Conservation (phyloP, 176 grass and related monocot genomes). For the Sorghum bicolor region DNA sequence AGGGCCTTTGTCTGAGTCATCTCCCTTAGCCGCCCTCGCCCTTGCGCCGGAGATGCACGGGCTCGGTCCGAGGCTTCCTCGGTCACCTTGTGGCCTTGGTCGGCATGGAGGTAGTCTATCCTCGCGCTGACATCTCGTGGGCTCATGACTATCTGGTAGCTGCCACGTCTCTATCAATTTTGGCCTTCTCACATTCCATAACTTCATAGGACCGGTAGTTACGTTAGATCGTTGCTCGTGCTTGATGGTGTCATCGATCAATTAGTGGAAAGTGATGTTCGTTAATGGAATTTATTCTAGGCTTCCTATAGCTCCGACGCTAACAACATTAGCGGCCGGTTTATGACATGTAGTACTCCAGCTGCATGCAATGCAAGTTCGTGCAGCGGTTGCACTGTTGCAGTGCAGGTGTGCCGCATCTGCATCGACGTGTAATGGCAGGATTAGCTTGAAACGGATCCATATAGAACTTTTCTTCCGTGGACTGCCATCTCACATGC, state of each 20-base stretch:
- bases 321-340: neutral
- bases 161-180: neutral
- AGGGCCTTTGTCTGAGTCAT: too few species aligned
- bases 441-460: too few species aligned
- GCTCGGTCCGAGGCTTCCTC: too few species aligned
- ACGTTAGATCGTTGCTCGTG: neutral
- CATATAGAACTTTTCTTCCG: too few species aligned
- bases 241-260: neutral
- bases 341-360: neutral
- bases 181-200: neutral
- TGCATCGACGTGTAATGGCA: neutral
- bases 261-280: neutral
- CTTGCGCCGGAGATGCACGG: too few species aligned
- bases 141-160: neutral
- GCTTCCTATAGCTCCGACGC: neutral
- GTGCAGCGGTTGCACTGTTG: neutral
- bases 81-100: too few species aligned
- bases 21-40: too few species aligned
- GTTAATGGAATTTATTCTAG: neutral
- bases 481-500: too few species aligned
- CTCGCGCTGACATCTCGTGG: too few species aligned
- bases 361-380: neutral
- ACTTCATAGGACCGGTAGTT: neutral
- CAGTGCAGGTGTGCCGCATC: neutral
- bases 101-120: too few species aligned